Percentiles rank a stretch among this genome's conserved stretches.
phyloP scores from a whole-genome alignment of 202 grass and related monocot genomes.

The Dendrocalamus latiflorus region DNA sequence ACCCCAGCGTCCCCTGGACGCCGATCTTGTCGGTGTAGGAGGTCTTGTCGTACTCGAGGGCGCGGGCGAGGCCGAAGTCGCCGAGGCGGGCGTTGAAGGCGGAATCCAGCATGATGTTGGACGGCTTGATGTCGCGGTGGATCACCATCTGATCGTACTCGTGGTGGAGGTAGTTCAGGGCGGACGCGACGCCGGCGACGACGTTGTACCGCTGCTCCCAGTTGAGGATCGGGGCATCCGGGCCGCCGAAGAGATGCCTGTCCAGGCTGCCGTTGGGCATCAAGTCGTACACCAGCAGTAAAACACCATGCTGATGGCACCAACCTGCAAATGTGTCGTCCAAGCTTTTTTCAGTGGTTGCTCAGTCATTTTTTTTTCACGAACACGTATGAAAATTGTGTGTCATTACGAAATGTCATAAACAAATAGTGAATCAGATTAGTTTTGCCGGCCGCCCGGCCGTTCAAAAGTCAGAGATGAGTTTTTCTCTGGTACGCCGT shows the following conservation, averaged over 20 bases:
- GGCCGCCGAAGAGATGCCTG: conserved; percentile 50
- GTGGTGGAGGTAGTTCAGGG: conserved; percentile 84
- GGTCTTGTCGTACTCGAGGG: conserved; percentile 71
- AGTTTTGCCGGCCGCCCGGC: background rate
- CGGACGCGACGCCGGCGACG: conserved; percentile 52
- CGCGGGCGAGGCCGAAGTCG: conserved; percentile 87
- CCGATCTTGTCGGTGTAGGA: conserved; percentile 72
- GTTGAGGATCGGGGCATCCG: conserved; percentile 37
- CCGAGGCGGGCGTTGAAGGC: conserved; percentile 77
- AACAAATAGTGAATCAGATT: background rate
- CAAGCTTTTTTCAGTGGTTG: background rate
- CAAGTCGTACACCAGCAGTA: conserved; percentile 86
- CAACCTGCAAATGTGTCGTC: conserved; percentile 46
- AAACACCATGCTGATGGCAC: conserved; percentile 63
- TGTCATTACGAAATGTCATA: background rate
- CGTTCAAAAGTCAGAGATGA: background rate
- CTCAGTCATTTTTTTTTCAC: background rate
- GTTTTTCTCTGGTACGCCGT: background rate
- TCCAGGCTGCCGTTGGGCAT: conserved; percentile 95
- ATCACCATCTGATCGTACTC: conserved; percentile 87
- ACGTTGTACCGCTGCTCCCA: conserved; percentile 71
- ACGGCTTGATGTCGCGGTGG: conserved; percentile 92
- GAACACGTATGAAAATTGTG: background rate
- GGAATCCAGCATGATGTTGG: conserved; percentile 79
- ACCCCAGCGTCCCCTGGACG: conserved; percentile 58